Base-by-base conservation (phyloP, 306 rosid species). In the Begonia peltatifolia region DNA sequence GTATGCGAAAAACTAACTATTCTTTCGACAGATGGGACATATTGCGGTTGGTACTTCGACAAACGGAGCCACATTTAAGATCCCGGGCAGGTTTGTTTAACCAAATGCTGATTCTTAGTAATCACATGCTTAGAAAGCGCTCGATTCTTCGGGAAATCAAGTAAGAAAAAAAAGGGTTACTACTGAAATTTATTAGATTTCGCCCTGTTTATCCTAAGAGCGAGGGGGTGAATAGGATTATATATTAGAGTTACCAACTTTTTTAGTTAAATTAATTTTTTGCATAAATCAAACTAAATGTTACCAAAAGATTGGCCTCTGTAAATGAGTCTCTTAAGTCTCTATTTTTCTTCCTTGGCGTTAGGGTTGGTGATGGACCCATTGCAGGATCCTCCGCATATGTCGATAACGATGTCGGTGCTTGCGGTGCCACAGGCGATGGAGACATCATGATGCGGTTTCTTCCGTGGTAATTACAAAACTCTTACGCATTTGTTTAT, bases 281-380 rank as follows among this genome's bases (percentile, higher is more conserved):
- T 30, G 38, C 38, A 30, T 30, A 30, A 30, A 30, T 30, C 38
- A 30, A 30, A 30, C 38, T 4, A 30, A 30, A 30, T 30, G 38
- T 30, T 30, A 30, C 38, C 38, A 30, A 30, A 30, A 30, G 38
- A 30, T 30, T 30, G 38, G 9, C 38, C 9, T 30, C 38, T 4
- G 38, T 5, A 30, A 30, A 30, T 30, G 38, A 30, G 38, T 30
- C 38, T 30, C 38, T 30, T 0, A 30, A 30, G 9, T 30, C 38
- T 23, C 35, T 36, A 52, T 35, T 10, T 56, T 47, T 44, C 56
- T 52, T 55, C 60, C 41, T 50, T 60, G 58, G 64, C 70, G 70
- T 59, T 71, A 85, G 94, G 79, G 97, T 85, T 54, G 97, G 95
- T 42, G 92, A 90, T 71, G 97, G 97, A 47, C 97, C 94, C 18